These are phyloP conservation scores for Malus hybrid DNA, from an alignment of 331 rosid species.

Conservation along the genomic window DNA sequence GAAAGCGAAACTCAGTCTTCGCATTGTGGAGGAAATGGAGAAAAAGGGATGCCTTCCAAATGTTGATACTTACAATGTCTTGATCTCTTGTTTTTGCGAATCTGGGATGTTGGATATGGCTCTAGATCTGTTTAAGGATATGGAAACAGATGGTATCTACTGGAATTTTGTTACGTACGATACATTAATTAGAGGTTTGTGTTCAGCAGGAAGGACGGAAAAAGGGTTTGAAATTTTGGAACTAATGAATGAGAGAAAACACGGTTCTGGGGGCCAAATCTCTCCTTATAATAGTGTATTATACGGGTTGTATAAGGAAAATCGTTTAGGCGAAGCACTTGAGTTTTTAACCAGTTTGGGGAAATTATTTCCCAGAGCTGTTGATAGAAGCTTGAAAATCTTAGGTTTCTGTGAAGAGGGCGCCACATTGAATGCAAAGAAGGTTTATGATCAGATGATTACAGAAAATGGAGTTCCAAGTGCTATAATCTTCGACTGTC, in stretches of 20 bases:
- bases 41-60: slow-evolving; percentile 63
- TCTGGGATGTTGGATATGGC: slow-evolving; percentile 51
- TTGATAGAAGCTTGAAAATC: slow-evolving; percentile 48
- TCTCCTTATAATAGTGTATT: slow-evolving; percentile 67
- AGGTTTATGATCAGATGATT: slow-evolving; percentile 41
- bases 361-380: slow-evolving; percentile 60
- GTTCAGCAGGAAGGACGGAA: slow-evolving; percentile 44
- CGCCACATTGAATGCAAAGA: slow-evolving; percentile 43
- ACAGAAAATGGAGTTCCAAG: slow-evolving; percentile 54
- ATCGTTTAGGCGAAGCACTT: slow-evolving; percentile 39
- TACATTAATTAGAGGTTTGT: slow-evolving; percentile 51
- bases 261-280: slow-evolving; percentile 41
- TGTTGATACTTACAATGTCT: slow-evolving; percentile 55
- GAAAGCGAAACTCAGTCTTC: slow-evolving; percentile 50
- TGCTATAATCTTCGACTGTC: slow-evolving; percentile 43
- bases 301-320: slow-evolving; percentile 56
- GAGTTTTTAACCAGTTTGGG: slow-evolving; percentile 44
- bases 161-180: slow-evolving; percentile 55
- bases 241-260: slow-evolving; percentile 62
- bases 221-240: slow-evolving; percentile 57
- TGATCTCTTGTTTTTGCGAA: slow-evolving; percentile 47
- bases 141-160: slow-evolving; percentile 59
- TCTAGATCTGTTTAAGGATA: slow-evolving; percentile 63
- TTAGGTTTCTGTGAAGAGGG: slow-evolving; percentile 41
- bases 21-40: slow-evolving; percentile 67